A percentile compares a stretch with the other conserved stretches of the same genome.
Evolutionary conservation across 257 asterid genomes (phyloP).

Genomic region (Lycium ferocissimum): DNA sequence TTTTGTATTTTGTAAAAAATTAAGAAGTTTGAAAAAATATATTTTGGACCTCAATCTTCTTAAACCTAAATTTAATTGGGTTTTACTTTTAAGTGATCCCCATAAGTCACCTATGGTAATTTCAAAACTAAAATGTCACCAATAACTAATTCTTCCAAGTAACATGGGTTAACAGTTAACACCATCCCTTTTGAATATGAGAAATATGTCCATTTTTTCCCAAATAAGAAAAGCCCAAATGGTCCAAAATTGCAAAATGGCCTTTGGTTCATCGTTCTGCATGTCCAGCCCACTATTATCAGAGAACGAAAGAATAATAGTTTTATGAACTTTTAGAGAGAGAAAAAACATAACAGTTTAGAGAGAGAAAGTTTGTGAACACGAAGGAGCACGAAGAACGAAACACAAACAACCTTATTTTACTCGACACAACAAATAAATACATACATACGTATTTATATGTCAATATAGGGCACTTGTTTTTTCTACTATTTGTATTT

Average conservation of each 20-base stretch:
- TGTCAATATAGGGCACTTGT: slow-evolving; percentile 14
- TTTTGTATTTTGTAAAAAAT: too few species aligned
- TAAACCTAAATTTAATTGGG: too few species aligned
- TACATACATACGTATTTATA: not conserved
- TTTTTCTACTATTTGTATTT: not conserved
- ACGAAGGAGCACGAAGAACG: slow-evolving; percentile 34
- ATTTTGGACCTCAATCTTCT: too few species aligned
- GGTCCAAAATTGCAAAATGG: not conserved
- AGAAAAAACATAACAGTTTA: slow-evolving; percentile 18
- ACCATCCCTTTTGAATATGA: not conserved
- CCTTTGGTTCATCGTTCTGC: slow-evolving; percentile 17
- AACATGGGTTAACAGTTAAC: too few species aligned
- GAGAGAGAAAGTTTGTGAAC: slow-evolving; percentile 31
- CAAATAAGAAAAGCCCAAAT: slow-evolving; percentile 19
- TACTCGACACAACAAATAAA: slow-evolving; percentile 30
- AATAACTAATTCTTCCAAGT: too few species aligned
- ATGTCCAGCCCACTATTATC: slow-evolving; percentile 28
- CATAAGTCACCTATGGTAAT: too few species aligned
- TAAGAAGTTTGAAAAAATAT: too few species aligned
- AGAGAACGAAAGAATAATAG: slow-evolving; percentile 27
- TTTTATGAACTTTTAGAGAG: slow-evolving; percentile 32
- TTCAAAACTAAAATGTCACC: too few species aligned
- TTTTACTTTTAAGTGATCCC: too few species aligned
- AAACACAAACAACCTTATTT: slow-evolving; percentile 1
- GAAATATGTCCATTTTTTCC: not conserved